Conservation (phyloP, 257 asterid genomes). For the Solanum verrucosum region DNA sequence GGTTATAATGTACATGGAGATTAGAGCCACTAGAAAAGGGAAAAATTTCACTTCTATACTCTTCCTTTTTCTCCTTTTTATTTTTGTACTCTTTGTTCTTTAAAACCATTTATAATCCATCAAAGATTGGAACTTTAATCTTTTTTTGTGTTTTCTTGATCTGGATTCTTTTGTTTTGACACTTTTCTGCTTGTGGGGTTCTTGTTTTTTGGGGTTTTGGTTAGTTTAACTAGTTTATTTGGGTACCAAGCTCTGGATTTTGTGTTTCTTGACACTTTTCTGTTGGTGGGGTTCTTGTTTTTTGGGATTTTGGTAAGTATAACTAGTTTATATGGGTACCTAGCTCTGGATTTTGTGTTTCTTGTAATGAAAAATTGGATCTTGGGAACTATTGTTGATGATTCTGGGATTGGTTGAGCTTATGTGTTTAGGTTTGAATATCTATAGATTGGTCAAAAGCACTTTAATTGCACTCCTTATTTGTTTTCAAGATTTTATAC, state of each 20-base stretch:
- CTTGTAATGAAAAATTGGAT: slow-evolving; percentile 27
- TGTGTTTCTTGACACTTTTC: background rate
- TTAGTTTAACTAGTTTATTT: slow-evolving; percentile 23
- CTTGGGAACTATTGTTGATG: slow-evolving; percentile 42
- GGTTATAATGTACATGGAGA: slow-evolving; percentile 51
- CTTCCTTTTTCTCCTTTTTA: slow-evolving; percentile 71
- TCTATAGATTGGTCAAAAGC: background rate
- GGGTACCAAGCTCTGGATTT: slow-evolving; percentile 6
- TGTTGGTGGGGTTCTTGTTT: background rate
- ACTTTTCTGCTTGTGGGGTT: background rate
- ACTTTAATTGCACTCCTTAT: background rate
- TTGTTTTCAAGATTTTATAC: background rate
- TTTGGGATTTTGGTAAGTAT: background rate
- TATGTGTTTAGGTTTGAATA: slow-evolving; percentile 12
- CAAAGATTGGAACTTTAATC: slow-evolving; percentile 21
- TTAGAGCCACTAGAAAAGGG: slow-evolving; percentile 43
- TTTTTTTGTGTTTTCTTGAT: slow-evolving; percentile 2
- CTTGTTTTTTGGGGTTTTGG: background rate
- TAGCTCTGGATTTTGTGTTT: slow-evolving; percentile 38
- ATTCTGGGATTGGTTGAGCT: slow-evolving; percentile 67
- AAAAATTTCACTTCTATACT: slow-evolving; percentile 44
- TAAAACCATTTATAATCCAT: slow-evolving; percentile 8
- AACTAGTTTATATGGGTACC: background rate
- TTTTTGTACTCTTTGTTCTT: slow-evolving; percentile 63
- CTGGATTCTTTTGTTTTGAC: slow-evolving; percentile 14